These are phyloP conservation scores for Terana coerulea DNA, from an alignment of 768 basidiomycete genomes.

Conservation along the genomic window DNA sequence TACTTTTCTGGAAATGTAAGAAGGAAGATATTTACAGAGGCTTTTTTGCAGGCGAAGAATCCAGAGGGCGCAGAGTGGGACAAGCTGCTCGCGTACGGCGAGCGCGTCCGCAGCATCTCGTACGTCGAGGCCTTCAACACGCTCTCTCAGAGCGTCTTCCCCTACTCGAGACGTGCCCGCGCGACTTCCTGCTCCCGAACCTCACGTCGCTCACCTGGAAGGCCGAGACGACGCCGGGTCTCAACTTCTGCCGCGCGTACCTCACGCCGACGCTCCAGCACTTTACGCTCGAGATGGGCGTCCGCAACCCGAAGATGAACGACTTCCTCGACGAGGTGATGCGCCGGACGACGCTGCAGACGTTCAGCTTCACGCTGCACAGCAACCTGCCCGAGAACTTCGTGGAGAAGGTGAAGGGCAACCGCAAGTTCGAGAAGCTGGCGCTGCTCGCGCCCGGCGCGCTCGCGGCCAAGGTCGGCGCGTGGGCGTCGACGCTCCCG, in stretches of 20 bases:
- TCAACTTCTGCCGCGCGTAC: conserved; percentile 65
- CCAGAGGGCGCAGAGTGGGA: conserved; percentile 73
- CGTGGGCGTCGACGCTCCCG: conserved; percentile 67
- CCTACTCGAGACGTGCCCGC: conserved; percentile 62
- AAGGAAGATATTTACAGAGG: background rate
- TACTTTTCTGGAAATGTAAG: background rate
- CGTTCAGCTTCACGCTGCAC: conserved; percentile 68
- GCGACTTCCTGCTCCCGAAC: conserved; percentile 62
- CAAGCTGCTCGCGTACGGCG: conserved; percentile 58
- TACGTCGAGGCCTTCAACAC: conserved; percentile 68
- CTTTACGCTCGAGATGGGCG: conserved; percentile 60
- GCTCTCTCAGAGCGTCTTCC: conserved; percentile 62
- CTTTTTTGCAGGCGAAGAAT: conserved; percentile 42
- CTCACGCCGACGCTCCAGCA: conserved; percentile 58
- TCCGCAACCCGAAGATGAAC: conserved; percentile 52
- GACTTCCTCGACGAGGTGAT: conserved; percentile 64
- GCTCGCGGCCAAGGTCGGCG: conserved; percentile 63
- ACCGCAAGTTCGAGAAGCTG: conserved; percentile 58
- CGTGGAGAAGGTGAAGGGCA: conserved; percentile 58
- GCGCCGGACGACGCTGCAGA: conserved; percentile 56
- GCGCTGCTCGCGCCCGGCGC: conserved; percentile 73
- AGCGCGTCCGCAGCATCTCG: conserved; percentile 62
- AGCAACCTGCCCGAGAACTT: conserved; percentile 69
- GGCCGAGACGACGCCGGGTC: conserved; percentile 59
- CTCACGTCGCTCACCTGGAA: conserved; percentile 71